These are phyloP conservation scores for Hammondia hammondi DNA, from an alignment of 169 alveolate genomes.

Conservation along the genomic window DNA sequence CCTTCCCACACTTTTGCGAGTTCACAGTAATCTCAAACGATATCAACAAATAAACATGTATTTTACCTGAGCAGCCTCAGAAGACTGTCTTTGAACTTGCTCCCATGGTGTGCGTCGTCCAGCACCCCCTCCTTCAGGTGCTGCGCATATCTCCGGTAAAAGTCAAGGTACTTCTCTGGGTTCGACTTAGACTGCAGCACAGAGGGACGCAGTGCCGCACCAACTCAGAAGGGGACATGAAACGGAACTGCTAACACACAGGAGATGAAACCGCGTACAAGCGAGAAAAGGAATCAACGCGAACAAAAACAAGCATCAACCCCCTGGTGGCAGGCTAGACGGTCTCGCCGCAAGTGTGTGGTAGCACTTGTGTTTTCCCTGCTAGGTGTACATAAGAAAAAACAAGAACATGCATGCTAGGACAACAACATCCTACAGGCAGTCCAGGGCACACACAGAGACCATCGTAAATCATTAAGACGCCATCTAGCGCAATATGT, in stretches of 20 bases:
- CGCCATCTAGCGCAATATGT: too few species aligned
- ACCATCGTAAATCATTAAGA: too few species aligned
- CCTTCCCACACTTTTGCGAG: not conserved
- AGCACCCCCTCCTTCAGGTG: constrained; percentile 83
- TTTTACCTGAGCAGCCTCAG: constrained; percentile 67
- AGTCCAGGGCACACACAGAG: too few species aligned
- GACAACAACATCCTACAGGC: too few species aligned
- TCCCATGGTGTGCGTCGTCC: constrained; percentile 69
- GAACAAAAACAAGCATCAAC: too few species aligned
- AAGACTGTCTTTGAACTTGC: constrained; percentile 54
- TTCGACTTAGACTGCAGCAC: constrained; percentile 74
- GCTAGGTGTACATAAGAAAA: too few species aligned
- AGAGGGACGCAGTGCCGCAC: too few species aligned
- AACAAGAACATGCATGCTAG: too few species aligned
- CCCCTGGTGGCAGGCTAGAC: too few species aligned
- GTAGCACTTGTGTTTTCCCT: too few species aligned
- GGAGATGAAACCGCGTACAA: not conserved
- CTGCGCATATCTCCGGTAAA: constrained; percentile 86
- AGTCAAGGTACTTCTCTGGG: constrained; percentile 84
- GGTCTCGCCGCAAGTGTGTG: too few species aligned
- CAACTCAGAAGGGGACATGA: too few species aligned
- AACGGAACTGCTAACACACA: not conserved
- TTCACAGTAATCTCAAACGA: not conserved
- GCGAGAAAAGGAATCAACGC: not conserved
- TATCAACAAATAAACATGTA: not conserved